These are phyloP conservation scores for Polyporus arcularius DNA, from an alignment of 768 basidiomycete species.

Conservation along the genomic window DNA sequence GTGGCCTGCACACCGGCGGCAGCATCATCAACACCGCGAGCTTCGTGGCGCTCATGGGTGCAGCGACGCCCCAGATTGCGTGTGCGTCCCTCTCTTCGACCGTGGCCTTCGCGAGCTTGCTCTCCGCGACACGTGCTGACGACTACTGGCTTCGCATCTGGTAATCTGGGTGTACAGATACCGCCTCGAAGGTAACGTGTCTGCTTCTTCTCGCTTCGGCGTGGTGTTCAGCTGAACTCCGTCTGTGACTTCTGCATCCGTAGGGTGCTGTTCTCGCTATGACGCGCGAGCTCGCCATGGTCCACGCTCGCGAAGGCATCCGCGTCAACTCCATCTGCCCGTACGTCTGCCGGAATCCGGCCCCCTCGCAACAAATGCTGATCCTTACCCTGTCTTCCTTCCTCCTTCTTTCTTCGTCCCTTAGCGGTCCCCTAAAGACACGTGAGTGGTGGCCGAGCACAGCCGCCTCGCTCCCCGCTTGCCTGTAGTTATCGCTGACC, in stretches of 20 bases:
- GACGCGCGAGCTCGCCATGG: slow-evolving; percentile 97
- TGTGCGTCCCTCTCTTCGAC: slow-evolving; percentile 54
- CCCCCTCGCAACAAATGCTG: neutral
- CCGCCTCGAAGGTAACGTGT: slow-evolving; percentile 79
- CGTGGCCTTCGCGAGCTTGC: neutral
- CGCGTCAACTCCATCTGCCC: slow-evolving; percentile 96
- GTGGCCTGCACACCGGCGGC: slow-evolving; percentile 78
- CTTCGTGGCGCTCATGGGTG: slow-evolving; percentile 94
- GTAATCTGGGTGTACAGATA: slow-evolving; percentile 53
- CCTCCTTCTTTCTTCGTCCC: neutral
- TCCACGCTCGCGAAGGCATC: slow-evolving; percentile 97
- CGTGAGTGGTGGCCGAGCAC: slow-evolving; percentile 50
- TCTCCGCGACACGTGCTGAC: neutral
- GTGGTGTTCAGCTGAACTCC: neutral
- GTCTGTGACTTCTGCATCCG: neutral
- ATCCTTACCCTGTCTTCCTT: neutral
- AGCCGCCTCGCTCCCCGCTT: neutral
- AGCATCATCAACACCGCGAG: slow-evolving; percentile 98
- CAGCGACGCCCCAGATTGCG: slow-evolving; percentile 97
- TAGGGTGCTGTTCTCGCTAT: slow-evolving; percentile 97
- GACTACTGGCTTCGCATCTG: no score
- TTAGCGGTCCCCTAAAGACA: slow-evolving; percentile 91
- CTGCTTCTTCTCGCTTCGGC: neutral
- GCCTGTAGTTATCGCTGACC: neutral
- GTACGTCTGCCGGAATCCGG: slow-evolving; percentile 47